Base-by-base conservation (phyloP, 2,329 filamentous ascomycete genomes). In the Exophiala sideris region DNA sequence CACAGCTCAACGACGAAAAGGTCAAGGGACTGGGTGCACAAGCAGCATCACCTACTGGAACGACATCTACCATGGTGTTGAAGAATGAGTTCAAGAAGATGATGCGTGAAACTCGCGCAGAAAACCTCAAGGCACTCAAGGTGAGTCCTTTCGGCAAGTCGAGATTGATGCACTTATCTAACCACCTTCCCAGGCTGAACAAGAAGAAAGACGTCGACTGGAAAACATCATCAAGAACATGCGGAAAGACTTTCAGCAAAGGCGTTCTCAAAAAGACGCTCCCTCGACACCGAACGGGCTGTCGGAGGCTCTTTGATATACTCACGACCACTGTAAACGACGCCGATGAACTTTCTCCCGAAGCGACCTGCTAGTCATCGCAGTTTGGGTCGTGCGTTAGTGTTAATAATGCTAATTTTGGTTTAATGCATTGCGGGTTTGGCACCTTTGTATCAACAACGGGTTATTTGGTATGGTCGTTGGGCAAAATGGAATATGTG, bases 61-160 rank as follows among this genome's bases (percentile, higher is more conserved):
- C 76, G 8, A 88, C 84, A 9, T 87, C 84, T 62, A 85, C 83
- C 20, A 81, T 81, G 70, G 84, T 88, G 38, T 66, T 89, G 65
- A 84, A 84, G 70, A 85, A 84, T 58, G 86, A 89, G 68, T 89
- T 89, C 67, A 88, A 87, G 75, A 88, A 86, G 74, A 89, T 89
- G 86, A 88, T 89, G 85, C 79, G 84, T 59, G 85, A 89, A 65
- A 83, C 83, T 45, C 80, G 85, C 57, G 76, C 78, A 1, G 86
- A 89, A 68, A 84, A 81, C 57, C 73, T 83, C 64, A 86, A 80
- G 71, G 74, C 79, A 56, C 66, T 89, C 52, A 83, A 81, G 74
- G 86, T 88, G 70, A 73, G 82, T 42, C 48, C 54, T 18, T 35
- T 8, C 52, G 32, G 39, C 16, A 48, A 29, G 24, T 21, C 48